Percentiles rank a stretch among this genome's conserved stretches.
phyloP scores from a whole-genome alignment of 73 alveolate species.

The Paramecium sexaurelia region DNA sequence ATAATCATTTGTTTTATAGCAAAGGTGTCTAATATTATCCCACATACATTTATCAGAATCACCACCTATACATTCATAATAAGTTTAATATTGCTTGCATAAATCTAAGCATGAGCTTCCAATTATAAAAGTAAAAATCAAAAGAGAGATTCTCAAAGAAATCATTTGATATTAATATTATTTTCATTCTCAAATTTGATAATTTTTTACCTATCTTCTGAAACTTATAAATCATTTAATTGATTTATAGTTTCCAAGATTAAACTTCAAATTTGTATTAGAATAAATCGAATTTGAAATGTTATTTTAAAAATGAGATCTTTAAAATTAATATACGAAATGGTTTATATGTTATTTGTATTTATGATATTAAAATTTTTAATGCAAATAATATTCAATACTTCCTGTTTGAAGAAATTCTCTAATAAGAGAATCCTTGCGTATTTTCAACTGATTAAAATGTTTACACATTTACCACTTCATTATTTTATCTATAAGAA shows the following conservation, averaged over 20 bases:
- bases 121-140: neutral
- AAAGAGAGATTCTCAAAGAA: neutral
- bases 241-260: neutral
- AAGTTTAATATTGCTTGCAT: neutral
- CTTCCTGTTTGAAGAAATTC: neutral
- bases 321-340: too few species aligned
- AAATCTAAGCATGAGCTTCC: neutral
- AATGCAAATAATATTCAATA: neutral
- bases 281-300: too few species aligned
- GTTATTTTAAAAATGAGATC: too few species aligned
- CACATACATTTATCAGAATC: conserved; percentile 28
- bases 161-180: neutral
- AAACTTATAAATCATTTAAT: neutral
- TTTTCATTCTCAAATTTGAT: neutral
- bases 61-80: neutral
- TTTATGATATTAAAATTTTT: neutral
- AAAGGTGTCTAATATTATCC: neutral
- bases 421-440: neutral
- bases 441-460: conserved; percentile 8
- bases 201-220: neutral
- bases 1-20: conserved; percentile 23
- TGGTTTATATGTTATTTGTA: neutral
- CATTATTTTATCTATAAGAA: neutral
- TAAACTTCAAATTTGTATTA: too few species aligned
- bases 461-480: neutral